Base-by-base conservation (phyloP, 345 rosid genomes). In the Erucastrum elatum region DNA sequence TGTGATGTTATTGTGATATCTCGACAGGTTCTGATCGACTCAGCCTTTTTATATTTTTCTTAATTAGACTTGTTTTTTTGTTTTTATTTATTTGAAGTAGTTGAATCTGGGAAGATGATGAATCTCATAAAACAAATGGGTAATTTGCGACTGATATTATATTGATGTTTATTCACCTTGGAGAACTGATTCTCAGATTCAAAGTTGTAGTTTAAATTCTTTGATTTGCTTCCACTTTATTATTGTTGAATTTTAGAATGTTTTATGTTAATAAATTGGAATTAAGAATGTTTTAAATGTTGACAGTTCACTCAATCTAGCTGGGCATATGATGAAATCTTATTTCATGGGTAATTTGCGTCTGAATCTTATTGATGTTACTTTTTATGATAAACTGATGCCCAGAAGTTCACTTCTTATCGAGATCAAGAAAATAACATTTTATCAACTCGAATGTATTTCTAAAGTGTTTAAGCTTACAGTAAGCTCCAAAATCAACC, bases 301-400 rank as follows among this genome's bases (percentile, higher is more conserved):
- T 8, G 16, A 4, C 49, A 5, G 1, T 8, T 63, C 1, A 25
- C 7, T 53, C 2, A 0, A 8, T 55, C 5, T 35, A 0, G 0
- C 30, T 64, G 80, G 76, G 83, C 72, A 58, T 8, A 34, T 75
- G 83, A 75, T 75, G 80, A 80, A 80, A 75, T 56, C 65, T 1
- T 17, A 58, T 75, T 75, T 75, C 79, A 75, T 75, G 83, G 83
- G 83, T 80, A 80, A 80, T 80, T 80, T 75, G 83, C 83, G 83
- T 80, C 80, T 80, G 83, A 75, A 44, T 70, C 4, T 70, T 12
- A 9, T 11, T 80, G 83, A 80, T 80, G 83, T 46, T 75, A 80
- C 10, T 64, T 53, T 63, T 67, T 30, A 37, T 80, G 76, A 70
- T n/a, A 1, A 44, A 0, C 83, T 80, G 83, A 80, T 80, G 72